Evolutionary conservation across 2,329 filamentous ascomycete species (phyloP).

Genomic region (Neofusicoccum umdonicola): DNA sequence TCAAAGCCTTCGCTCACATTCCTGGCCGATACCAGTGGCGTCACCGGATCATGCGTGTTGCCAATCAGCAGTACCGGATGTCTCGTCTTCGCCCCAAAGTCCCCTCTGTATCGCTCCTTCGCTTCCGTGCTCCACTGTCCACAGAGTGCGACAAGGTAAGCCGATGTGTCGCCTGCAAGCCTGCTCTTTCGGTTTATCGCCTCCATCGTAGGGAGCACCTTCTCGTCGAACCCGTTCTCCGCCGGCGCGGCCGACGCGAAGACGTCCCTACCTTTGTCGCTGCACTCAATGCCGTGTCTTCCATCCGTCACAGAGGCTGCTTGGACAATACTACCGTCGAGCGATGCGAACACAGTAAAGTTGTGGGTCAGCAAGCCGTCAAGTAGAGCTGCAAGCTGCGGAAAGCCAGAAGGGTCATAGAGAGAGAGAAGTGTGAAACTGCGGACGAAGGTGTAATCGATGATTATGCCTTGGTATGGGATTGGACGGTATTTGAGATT

Average conservation of each 20-base stretch:
- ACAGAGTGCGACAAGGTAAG: conserved; percentile 24
- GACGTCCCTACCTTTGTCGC: neutral
- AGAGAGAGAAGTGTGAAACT: neutral
- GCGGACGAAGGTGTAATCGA: conserved; percentile 41
- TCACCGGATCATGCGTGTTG: neutral
- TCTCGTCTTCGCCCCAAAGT: conserved; percentile 21
- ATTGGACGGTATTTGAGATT: conserved; percentile 41
- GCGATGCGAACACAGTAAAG: neutral
- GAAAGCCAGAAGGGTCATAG: neutral
- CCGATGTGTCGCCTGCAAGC: neutral
- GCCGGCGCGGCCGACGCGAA: too few relatives aligned
- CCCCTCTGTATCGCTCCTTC: conserved; percentile 30
- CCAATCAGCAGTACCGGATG: neutral
- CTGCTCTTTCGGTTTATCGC: neutral
- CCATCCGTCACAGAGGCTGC: too few relatives aligned
- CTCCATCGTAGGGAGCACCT: too few relatives aligned
- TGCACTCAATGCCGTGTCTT: neutral
- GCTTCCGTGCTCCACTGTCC: conserved; percentile 37
- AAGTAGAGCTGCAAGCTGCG: neutral
- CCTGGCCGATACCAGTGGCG: conserved; percentile 27
- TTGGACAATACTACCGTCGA: neutral
- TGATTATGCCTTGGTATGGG: conserved; percentile 24
- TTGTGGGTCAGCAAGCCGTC: neutral
- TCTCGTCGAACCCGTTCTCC: too few relatives aligned
- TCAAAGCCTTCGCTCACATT: conserved; percentile 43